Percentiles rank a stretch among this genome's conserved stretches.
Evolutionary conservation across 2,329 filamentous ascomycete genomes (phyloP).

Genomic region (Penicillium glabrum): DNA sequence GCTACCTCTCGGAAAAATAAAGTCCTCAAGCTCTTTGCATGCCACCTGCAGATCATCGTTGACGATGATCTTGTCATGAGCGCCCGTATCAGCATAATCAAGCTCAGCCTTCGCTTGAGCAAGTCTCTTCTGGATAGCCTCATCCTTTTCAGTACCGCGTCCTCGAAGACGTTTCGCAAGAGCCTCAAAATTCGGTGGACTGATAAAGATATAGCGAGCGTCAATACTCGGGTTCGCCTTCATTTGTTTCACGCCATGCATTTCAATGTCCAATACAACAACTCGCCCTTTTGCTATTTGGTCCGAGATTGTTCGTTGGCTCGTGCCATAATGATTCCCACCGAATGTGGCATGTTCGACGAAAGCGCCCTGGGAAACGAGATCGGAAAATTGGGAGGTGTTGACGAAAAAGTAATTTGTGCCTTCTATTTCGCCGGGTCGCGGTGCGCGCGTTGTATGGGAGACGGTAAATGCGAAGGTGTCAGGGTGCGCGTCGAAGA

Average conservation of each 20-base stretch:
- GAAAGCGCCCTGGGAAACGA: slow-evolving; percentile 66
- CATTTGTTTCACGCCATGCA: slow-evolving; percentile 86
- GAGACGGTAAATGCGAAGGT: slow-evolving; percentile 30
- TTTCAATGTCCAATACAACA: slow-evolving; percentile 86
- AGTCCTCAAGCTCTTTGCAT: slow-evolving; percentile 40
- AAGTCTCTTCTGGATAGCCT: slow-evolving; percentile 64
- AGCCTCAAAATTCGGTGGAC: slow-evolving; percentile 68
- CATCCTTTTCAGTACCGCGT: slow-evolving; percentile 70
- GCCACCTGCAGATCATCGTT: slow-evolving; percentile 60
- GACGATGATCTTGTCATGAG: slow-evolving; percentile 60
- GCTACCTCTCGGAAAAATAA: neutral
- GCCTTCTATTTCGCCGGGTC: slow-evolving; percentile 70
- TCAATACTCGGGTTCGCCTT: slow-evolving; percentile 64
- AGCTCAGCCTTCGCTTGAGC: slow-evolving; percentile 68
- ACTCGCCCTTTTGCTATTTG: slow-evolving; percentile 45
- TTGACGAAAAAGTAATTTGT: slow-evolving; percentile 73
- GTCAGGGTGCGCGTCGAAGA: slow-evolving; percentile 28
- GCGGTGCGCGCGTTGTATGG: slow-evolving; percentile 69
- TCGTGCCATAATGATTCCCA: slow-evolving; percentile 78
- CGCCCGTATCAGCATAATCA: slow-evolving; percentile 65
- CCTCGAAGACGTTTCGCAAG: slow-evolving; percentile 70
- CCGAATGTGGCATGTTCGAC: slow-evolving; percentile 81
- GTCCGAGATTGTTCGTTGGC: slow-evolving; percentile 46
- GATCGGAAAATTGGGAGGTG: slow-evolving; percentile 60
- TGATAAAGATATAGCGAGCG: slow-evolving; percentile 76